A percentile compares a stretch with the other conserved stretches of the same genome.
Conservation (phyloP, 495 filamentous ascomycete genomes). For the Lasiosphaeris hirsuta region DNA sequence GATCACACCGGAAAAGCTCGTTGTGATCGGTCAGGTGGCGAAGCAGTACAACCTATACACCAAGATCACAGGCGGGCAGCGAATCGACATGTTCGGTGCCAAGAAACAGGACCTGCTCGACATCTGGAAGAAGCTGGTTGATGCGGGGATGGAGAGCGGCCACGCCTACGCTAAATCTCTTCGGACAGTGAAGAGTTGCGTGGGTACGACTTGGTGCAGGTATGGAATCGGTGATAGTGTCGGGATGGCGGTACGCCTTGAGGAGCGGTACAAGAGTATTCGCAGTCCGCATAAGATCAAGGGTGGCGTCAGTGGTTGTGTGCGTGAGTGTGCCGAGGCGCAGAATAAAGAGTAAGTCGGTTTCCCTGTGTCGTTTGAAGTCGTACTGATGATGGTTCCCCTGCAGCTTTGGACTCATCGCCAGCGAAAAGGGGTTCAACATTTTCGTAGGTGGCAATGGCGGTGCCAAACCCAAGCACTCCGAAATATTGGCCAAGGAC, state of each 20-base stretch:
- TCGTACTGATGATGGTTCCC: slow-evolving; percentile 12
- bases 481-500: slow-evolving; percentile 87
- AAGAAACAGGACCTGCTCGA: slow-evolving; percentile 83
- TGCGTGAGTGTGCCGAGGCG: slow-evolving; percentile 91
- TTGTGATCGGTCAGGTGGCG: slow-evolving; percentile 82
- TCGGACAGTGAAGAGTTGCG: slow-evolving; percentile 90
- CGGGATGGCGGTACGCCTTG: slow-evolving; percentile 90
- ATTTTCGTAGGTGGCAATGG: slow-evolving; percentile 93
- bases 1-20: slow-evolving; percentile 87
- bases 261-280: slow-evolving; percentile 94
- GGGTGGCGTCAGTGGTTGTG: slow-evolving; percentile 86
- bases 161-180: slow-evolving; percentile 94
- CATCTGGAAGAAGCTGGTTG: slow-evolving; percentile 85
- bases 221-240: slow-evolving; percentile 94
- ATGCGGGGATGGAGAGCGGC: slow-evolving; percentile 92
- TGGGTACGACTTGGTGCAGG: slow-evolving; percentile 92
- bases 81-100: slow-evolving; percentile 95
- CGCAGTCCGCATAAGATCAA: slow-evolving; percentile 92
- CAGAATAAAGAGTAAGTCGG: slow-evolving; percentile 82
- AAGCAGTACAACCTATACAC: slow-evolving; percentile 87
- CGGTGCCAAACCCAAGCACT: slow-evolving; percentile 81
- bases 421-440: slow-evolving; percentile 94
- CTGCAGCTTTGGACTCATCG: slow-evolving; percentile 81
- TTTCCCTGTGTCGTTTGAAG: not conserved
- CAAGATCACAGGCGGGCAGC: slow-evolving; percentile 93